A percentile compares a stretch with the other conserved stretches of the same genome.
Evolutionary conservation across 345 rosid species (phyloP).

Genomic region (Eucalyptus pauciflora): DNA sequence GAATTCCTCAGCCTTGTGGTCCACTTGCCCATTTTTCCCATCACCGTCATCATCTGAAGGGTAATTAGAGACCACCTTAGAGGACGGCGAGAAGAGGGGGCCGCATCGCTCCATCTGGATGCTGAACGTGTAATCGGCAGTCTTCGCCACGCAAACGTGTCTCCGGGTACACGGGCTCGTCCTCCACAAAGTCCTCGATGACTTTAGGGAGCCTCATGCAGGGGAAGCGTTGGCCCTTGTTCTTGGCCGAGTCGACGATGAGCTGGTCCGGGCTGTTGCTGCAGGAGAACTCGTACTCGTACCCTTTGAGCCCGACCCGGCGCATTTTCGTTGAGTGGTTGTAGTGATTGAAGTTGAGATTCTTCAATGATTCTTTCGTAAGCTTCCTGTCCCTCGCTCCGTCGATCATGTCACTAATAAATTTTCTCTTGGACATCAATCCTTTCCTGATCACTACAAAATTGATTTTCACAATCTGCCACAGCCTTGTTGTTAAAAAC

Average conservation of each 20-base stretch:
- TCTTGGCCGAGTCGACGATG: not conserved
- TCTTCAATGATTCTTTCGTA: not conserved
- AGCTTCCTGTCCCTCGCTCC: not conserved
- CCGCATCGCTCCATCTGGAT: not conserved
- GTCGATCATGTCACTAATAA: not conserved
- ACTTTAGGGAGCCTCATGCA: not conserved
- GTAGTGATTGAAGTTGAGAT: not conserved
- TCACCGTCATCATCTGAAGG: not conserved
- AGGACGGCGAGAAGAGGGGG: not conserved
- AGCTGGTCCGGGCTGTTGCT: not conserved
- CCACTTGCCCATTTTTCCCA: not conserved
- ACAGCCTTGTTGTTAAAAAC: too few species aligned
- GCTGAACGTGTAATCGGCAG: not conserved
- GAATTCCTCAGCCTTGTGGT: not conserved
- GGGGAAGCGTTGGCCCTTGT: not conserved
- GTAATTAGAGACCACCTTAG: not conserved
- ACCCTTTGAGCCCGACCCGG: not conserved
- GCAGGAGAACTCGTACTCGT: not conserved
- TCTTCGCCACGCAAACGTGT: not conserved
- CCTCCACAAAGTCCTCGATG: not conserved
- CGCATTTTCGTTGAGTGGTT: not conserved
- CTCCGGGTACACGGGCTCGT: not conserved
- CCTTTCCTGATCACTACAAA: not conserved
- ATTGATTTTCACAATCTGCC: not conserved
- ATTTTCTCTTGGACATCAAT: not conserved